Evolutionary conservation across 139 green algal species (phyloP), one percentile per base, ranked within the genome.

Genomic region (Volvox reticuliferus): DNA sequence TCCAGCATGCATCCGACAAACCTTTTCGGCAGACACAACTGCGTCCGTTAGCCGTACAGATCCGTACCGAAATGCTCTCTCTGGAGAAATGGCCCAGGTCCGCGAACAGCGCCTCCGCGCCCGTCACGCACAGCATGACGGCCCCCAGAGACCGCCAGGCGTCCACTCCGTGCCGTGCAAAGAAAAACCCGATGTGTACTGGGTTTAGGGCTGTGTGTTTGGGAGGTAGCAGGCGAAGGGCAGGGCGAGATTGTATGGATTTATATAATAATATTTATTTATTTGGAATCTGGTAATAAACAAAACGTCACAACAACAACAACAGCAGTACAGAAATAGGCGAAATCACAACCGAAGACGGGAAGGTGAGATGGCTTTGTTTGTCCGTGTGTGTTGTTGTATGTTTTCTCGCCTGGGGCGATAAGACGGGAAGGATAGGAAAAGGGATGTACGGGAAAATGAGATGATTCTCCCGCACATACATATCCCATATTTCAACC

Each of bases 71-170:
- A 36, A 97, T 93, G 68, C 93, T 86, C 0, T 22, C 24, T 26
- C 61, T 21, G 21, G 77, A 92, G 88, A 97, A 97, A 87, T 97
- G 95, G 16, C 96, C 95, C 87, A 97, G 35, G 86, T 97, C 95
- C 17, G 95, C 95, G 91, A 94, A 97, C 88, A 97, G 94, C 28
- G 96, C 95, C 92, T 97, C 96, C 0, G 92, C 85, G 12, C 96
- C 96, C 28, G 96, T 97, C 19, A 97, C 79, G 44, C 87, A 91
- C 68, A 97, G 94, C 83, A 97, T 91, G 32, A 96, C 91, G n/a
- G 89, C 89, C 32, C 93, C 93, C 61, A 97, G 94, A 18, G 26
- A 22, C 19, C 78, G 44, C 95, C 95, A 97, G 5, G 89, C 95
- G 0, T 9, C 24, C 0, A 17, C 20, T 6, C 90, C 88, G 44